Base-by-base conservation (phyloP, 768 basidiomycete genomes). In the Crucibulum laeve region DNA sequence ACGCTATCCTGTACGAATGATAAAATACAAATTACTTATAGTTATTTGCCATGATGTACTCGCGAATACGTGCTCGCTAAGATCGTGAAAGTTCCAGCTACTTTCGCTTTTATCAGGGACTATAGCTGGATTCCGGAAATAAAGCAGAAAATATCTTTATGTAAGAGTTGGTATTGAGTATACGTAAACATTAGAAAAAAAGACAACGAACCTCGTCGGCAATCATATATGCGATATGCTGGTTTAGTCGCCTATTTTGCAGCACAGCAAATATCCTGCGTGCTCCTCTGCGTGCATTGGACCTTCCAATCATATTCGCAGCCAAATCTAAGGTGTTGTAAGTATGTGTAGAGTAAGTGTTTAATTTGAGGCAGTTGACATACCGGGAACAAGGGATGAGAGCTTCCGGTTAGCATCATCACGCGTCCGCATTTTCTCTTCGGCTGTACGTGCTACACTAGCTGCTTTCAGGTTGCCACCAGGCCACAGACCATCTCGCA, bases 251-350 rank as follows among this genome's bases (percentile, higher is more conserved):
- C 37, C 83, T 78, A 58, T 97, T 96, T 63, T 99, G 96, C 33
- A 98, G 59, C 1, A 95, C 91, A 4, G 92, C 84, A 60, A 98
- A 97, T 47, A 96, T 88, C 38, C 92, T 76, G 30, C 92, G 76
- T 6, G 95, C 93, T 13, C 94, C 96, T 33, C 93, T 77, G 10
- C 93, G 80, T 14, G 95, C 93, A 58, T 99, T 98, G 3, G 89
- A 85, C 23, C 93, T 78, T n/a, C 96, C 96, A 52, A 97, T 97
- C 87, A 97, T 92, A 54, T 96, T 97, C 5, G 95, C 91, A 24
- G 91, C 93, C 41, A 97, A 65, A 57, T 98, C 95, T 96, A 52
- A 6, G n/a, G n/a, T n/a, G n/a, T n/a, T n/a, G n/a, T 30, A 17
- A 44, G 18, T 36, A 38, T 34, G 39, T 48, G 24, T 34, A 25